Base-by-base conservation (phyloP, 192 early-diverging fungal genomes). In the Coemansia sp. region DNA sequence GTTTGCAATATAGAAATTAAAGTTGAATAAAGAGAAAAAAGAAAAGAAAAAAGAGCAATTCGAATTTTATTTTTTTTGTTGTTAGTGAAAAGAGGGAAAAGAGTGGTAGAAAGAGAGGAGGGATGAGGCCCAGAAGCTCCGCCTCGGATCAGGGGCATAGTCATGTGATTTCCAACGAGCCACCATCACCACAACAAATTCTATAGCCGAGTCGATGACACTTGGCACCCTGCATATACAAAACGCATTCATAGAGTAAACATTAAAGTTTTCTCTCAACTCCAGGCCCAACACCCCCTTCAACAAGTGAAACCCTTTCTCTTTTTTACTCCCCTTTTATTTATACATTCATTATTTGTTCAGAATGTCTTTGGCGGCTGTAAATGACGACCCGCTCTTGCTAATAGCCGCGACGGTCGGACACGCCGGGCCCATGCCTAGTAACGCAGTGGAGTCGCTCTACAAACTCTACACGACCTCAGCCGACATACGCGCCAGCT, bases 401-500 rank as follows among this genome's bases (percentile, higher is more conserved):
- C 59, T 53, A 41, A 62, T 66, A 17, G 29, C 53, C 35, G 41
- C 42, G 6, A 54, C 31, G 11, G 37, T 46, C 17, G 53, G 40
- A 21, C 60, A 40, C 19, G n/a, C 56, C 39, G 31, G 48, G 5
- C 17, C 39, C 2, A 7, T 53, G 21, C 10, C 51, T 11, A 10
- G 39, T 17, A 24, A 29, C 9, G 14, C 60, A 17, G 54, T 45
- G 13, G 50, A 51, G 3, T 24, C 29, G 5, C 67, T 78, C 2
- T 8, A 37, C 31, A 3, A 31, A 27, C 61, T 67, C 9, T 66
- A 60, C 64, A 13, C 29, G 16, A 17, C 24, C 7, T 74, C 64
- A 17, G 40, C 78, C 3, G 74, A 82, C 34, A 54, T 71, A 17
- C 79, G 79, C 0, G 74, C 70, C 1, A 31, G 53, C 36, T 44